These are phyloP conservation scores for Pleomassaria siparia DNA, from an alignment of 2,329 filamentous ascomycete species.

Conservation along the genomic window DNA sequence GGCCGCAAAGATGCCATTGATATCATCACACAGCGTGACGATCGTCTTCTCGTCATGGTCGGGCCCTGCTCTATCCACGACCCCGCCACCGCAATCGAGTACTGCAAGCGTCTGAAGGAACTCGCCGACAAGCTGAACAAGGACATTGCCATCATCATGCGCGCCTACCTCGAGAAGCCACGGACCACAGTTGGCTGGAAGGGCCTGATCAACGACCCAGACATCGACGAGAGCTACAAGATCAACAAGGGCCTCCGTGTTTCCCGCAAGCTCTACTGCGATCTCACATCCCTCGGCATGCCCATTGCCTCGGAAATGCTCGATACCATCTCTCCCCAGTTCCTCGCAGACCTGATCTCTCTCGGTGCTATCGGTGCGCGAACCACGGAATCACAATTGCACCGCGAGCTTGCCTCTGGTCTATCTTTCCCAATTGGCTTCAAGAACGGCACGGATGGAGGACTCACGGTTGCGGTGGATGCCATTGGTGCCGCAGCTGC, in stretches of 20 bases:
- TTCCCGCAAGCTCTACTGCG: slow-evolving; percentile 89
- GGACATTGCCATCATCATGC: slow-evolving; percentile 93
- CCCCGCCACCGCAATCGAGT: slow-evolving; percentile 82
- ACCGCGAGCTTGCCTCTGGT: slow-evolving; percentile 92
- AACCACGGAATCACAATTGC: slow-evolving; percentile 94
- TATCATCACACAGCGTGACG: slow-evolving; percentile 76
- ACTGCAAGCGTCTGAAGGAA: slow-evolving; percentile 75
- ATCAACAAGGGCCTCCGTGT: slow-evolving; percentile 98
- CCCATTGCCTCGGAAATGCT: slow-evolving; percentile 98
- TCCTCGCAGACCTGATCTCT: slow-evolving; percentile 92
- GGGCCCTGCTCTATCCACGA: slow-evolving; percentile 98
- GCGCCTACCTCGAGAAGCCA: slow-evolving; percentile 98
- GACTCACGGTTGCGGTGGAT: slow-evolving; percentile 87
- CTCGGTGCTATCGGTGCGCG: slow-evolving; percentile 93
- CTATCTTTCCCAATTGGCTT: slow-evolving; percentile 97
- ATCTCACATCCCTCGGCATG: slow-evolving; percentile 83
- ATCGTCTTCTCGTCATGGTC: slow-evolving; percentile 90
- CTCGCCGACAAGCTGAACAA: slow-evolving; percentile 77
- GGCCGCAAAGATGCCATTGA: slow-evolving; percentile 69
- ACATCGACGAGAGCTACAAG: slow-evolving; percentile 95
- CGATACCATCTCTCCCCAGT: slow-evolving; percentile 97
- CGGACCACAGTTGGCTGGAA: slow-evolving; percentile 99
- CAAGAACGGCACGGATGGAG: slow-evolving; percentile 98
- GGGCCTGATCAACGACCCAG: slow-evolving; percentile 97
- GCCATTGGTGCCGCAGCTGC: slow-evolving; percentile 80